Conservation (phyloP, 331 rosid genomes). For the Prunus yedoensis region DNA sequence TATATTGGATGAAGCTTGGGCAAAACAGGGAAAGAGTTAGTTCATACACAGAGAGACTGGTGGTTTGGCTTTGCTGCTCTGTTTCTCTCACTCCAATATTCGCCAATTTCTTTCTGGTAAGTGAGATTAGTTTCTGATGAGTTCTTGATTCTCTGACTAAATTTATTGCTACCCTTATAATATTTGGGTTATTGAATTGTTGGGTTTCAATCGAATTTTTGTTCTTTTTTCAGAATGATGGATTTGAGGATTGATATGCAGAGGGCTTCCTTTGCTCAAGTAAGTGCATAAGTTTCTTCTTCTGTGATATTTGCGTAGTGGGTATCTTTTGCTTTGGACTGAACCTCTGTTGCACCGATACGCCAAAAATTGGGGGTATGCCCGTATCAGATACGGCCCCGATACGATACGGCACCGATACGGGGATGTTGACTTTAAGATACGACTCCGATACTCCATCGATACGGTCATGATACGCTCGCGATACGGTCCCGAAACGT, state of each 20-base stretch:
- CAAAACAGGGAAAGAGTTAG: not conserved
- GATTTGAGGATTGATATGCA: slow-evolving; percentile 4
- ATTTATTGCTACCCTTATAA: not conserved
- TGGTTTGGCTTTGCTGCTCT: too few relatives aligned
- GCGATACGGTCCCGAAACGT: too few relatives aligned
- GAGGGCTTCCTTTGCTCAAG: slow-evolving; percentile 19
- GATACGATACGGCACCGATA: too few relatives aligned
- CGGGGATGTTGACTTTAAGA: too few relatives aligned
- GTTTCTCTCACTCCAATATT: too few relatives aligned
- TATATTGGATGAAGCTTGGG: not conserved
- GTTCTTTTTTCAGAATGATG: slow-evolving; percentile 7
- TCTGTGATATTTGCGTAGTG: not conserved
- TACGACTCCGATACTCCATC: too few relatives aligned
- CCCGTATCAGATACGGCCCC: too few relatives aligned
- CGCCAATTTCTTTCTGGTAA: not conserved
- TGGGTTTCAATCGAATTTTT: not conserved
- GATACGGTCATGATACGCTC: too few relatives aligned
- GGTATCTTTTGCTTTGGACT: not conserved
- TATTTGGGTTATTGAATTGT: not conserved
- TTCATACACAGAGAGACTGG: not conserved
- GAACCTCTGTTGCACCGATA: too few relatives aligned
- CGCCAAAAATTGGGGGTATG: too few relatives aligned
- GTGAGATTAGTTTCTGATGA: not conserved
- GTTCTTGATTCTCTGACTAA: not conserved
- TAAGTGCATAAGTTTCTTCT: slow-evolving; percentile 4